phyloP scores from a whole-genome alignment of 345 rosid species.

The Litchi chinensis region DNA sequence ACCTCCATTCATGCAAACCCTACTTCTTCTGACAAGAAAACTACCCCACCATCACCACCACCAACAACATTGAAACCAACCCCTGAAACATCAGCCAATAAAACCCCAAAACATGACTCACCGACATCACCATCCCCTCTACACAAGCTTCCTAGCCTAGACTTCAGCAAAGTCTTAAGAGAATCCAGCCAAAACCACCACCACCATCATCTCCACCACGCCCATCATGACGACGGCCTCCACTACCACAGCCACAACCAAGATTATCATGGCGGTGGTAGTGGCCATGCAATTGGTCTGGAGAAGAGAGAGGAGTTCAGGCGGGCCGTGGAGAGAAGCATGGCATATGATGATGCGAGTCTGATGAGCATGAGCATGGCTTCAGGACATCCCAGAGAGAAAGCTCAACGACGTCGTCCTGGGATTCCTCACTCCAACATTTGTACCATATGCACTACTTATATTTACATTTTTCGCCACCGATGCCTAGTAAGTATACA shows the following conservation, averaged over 20 bases:
- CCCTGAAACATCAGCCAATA: conserved; percentile 20
- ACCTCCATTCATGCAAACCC: background rate
- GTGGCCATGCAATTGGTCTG: conserved; percentile 11
- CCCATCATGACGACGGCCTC: conserved; percentile 5
- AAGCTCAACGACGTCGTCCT: conserved; percentile 45
- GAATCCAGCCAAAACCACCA: conserved; percentile 21
- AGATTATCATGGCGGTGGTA: background rate
- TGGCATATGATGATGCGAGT: conserved; percentile 38
- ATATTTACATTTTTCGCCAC: conserved; percentile 54
- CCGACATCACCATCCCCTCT: conserved; percentile 8
- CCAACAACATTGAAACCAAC: conserved; percentile 25
- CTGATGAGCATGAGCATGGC: conserved; percentile 42
- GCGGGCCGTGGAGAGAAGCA: conserved; percentile 22
- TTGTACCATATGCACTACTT: conserved; percentile 61
- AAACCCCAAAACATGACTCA: conserved; percentile 10
- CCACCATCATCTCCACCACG: background rate
- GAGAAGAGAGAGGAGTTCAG: conserved; percentile 5
- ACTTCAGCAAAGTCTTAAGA: conserved; percentile 41
- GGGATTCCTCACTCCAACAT: conserved; percentile 76
- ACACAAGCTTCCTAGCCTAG: conserved; percentile 46
- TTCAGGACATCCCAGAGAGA: conserved; percentile 24
- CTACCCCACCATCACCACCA: background rate
- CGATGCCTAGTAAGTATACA: conserved; percentile 52
- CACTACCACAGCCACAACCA: background rate
- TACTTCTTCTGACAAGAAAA: conserved; percentile 21